Base-by-base conservation (phyloP, 2,329 filamentous ascomycete species). In the Cadophora malorum region DNA sequence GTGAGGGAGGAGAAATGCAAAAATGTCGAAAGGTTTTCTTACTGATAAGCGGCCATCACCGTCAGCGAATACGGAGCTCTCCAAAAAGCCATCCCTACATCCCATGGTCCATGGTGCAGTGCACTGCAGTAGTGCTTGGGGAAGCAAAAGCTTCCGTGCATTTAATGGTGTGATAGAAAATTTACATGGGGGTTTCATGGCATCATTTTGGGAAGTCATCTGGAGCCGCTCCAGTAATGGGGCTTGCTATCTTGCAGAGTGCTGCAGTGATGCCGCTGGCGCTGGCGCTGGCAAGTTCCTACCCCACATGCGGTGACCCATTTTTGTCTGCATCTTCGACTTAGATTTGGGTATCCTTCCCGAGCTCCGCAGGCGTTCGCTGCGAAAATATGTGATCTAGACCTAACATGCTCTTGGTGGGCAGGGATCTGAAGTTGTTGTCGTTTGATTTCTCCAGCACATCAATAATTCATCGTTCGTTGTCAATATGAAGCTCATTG, bases 51-150 rank as follows among this genome's bases (percentile, higher is more conserved):
- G 58, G 58, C 35, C 58, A 28, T 28, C 16, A 14, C 58, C 58
- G 58, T 12, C 25, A 59, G 59, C 59, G 59, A 62, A 62, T 21
- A 47, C 59, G 59, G 59, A 62, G 59, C 35, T 62, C 41, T 25
- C 38, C 25, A 31, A 9, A 19, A 45, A 5, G 45, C 38, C 41
- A 62, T 45, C 56, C 56, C 56, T 59, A 45, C 23, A n/a, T 21
- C 58, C 21, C 21, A 38, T 38, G 31, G 28, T 19, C 23, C 21
- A 60, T 14, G 31, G 55, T 38, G 33, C 55, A 23, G 19, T 58
- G 33, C 55, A 23, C 6, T 58, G 31, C 55, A 35, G 55, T 58
- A 38, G 55, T 38, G 55, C 23, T 53, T 16, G 52, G 52, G 25
- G 52, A 9, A 53, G 23, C 50, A 58, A 33, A 60, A 60, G 59